Conservation (phyloP, 2,329 filamentous ascomycete genomes). For the Raffaelea ambrosiae region DNA sequence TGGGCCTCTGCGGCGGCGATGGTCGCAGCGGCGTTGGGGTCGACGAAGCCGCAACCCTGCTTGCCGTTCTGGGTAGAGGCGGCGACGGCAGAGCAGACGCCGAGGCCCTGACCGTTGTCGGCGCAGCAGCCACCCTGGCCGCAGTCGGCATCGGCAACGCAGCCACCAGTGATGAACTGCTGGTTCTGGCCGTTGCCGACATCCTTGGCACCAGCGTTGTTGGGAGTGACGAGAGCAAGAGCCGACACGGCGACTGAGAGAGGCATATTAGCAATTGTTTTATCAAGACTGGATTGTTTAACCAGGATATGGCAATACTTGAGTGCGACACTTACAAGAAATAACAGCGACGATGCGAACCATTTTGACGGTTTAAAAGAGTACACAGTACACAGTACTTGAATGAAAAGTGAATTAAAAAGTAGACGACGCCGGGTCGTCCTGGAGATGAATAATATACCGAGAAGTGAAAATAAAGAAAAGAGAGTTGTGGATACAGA, state of each 20-base stretch:
- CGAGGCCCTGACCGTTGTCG: slow-evolving; percentile 18
- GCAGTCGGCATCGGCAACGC: slow-evolving; percentile 22
- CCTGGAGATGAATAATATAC: background rate
- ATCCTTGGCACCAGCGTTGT: slow-evolving; percentile 21
- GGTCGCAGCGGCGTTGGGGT: slow-evolving; percentile 20
- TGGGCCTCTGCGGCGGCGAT: slow-evolving; percentile 23
- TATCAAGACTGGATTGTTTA: background rate
- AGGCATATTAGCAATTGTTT: background rate
- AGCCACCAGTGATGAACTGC: slow-evolving; percentile 26
- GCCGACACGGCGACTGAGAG: slow-evolving; percentile 17
- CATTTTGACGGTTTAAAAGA: slow-evolving; percentile 17
- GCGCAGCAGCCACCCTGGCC: slow-evolving; percentile 19
- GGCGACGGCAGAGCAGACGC: slow-evolving; percentile 23
- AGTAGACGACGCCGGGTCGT: slow-evolving; percentile 12
- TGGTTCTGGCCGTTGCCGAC: slow-evolving; percentile 19
- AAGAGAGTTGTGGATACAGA: too few relatives aligned
- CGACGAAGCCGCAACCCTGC: slow-evolving; percentile 23
- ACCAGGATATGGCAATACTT: background rate
- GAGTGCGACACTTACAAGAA: slow-evolving; percentile 14
- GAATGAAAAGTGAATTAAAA: slow-evolving; percentile 3
- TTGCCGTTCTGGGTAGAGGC: slow-evolving; percentile 24
- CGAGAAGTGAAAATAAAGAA: too few relatives aligned
- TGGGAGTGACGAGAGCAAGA: slow-evolving; percentile 19
- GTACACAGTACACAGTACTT: slow-evolving; percentile 1
- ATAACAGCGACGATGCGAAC: slow-evolving; percentile 21